Evolutionary conservation across 176 grass and related monocot genomes (phyloP).

Genomic region (sorghum (Sorghum bicolor)): Sorghum_bicolor_NCBIv3 NC_012874.2:67467501-67468000

Average conservation of each 20-base stretch:
- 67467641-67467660: constrained; percentile 49
- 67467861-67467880: too few species aligned
- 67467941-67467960: not conserved
- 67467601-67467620: constrained; percentile 12
- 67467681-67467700: constrained; percentile 45
- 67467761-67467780: not conserved
- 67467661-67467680: constrained; percentile 40
- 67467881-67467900: not conserved
- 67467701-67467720: constrained; percentile 53
- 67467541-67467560: not conserved
- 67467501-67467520: too few species aligned
- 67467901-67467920: constrained; percentile 36
- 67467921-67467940: not conserved
- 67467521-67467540: not conserved
- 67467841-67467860: too few species aligned
- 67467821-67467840: too few species aligned
- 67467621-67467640: constrained; percentile 23
- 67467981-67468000: too few species aligned
- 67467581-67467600: constrained; percentile 5
- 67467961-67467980: too few species aligned
- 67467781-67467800: too few species aligned
- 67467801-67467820: too few species aligned
- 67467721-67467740: constrained; percentile 57
- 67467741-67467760: constrained; percentile 37
- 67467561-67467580: not conserved